A percentile compares a stretch with the other conserved stretches of the same genome.
phyloP scores from a whole-genome alignment of 2,329 filamentous ascomycete species.

The Corniculantispora saksenae region DNA sequence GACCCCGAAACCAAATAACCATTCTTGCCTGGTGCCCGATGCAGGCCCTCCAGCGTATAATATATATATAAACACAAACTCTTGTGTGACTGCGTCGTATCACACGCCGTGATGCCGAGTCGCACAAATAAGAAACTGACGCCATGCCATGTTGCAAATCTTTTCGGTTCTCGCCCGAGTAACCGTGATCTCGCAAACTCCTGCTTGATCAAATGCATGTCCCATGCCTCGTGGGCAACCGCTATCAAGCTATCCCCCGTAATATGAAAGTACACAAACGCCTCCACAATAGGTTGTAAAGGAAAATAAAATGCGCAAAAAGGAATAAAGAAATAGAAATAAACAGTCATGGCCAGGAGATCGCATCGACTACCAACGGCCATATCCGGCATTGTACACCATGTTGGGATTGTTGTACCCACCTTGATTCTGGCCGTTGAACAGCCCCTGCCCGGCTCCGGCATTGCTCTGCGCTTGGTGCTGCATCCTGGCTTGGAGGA shows the following conservation, averaged over 20 bases:
- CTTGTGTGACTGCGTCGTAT: background rate
- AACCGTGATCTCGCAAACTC: conserved; percentile 32
- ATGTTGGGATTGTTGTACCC: conserved; percentile 82
- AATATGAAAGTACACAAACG: conserved; percentile 32
- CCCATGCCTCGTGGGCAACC: conserved; percentile 31
- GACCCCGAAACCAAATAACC: conserved; percentile 30
- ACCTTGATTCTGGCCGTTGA: conserved; percentile 88
- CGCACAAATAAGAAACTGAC: conserved; percentile 31
- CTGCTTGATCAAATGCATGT: conserved; percentile 35
- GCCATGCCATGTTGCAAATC: conserved; percentile 31
- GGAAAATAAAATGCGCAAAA: conserved; percentile 23
- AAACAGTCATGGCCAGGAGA: conserved; percentile 22
- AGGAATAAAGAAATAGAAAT: conserved; percentile 27
- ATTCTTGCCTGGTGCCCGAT: conserved; percentile 28
- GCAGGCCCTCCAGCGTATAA: conserved; percentile 26
- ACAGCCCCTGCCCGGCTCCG: conserved; percentile 85
- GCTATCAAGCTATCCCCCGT: conserved; percentile 25
- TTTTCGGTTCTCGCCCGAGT: conserved; percentile 27
- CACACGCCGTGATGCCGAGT: conserved; percentile 22
- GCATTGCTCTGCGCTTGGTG: conserved; percentile 80
- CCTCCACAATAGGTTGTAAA: conserved; percentile 27
- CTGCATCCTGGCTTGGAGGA: conserved; percentile 96
- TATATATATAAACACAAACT: conserved; percentile 21
- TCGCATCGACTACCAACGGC: conserved; percentile 60
- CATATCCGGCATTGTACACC: conserved; percentile 76